phyloP scores from a whole-genome alignment of 2,329 filamentous ascomycete genomes.

The Aspergillus sp. region DNA sequence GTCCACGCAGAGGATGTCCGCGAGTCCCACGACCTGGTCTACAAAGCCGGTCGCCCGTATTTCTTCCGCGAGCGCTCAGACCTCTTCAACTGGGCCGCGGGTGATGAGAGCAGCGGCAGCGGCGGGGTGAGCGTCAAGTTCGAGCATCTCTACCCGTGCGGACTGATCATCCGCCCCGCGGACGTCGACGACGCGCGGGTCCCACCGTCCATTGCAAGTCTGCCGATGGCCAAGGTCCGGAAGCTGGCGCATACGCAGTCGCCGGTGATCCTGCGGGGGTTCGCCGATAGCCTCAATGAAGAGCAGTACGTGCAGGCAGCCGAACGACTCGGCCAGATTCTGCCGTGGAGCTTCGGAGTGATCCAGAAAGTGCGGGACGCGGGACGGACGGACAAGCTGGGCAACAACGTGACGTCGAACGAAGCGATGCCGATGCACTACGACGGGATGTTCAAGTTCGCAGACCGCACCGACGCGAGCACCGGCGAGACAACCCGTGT shows the following conservation, averaged over 20 bases:
- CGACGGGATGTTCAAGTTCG: conserved; percentile 49
- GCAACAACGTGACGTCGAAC: conserved; percentile 46
- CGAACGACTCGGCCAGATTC: conserved; percentile 39
- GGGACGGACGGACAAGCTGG: conserved; percentile 33
- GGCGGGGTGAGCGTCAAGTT: conserved; percentile 27
- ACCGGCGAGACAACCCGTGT: conserved; percentile 34
- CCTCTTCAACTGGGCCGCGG: conserved; percentile 35
- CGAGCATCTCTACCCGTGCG: conserved; percentile 39
- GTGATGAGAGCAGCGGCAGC: too few relatives aligned
- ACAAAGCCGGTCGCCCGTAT: conserved; percentile 38
- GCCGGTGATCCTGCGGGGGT: conserved; percentile 46
- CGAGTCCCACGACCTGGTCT: conserved; percentile 38
- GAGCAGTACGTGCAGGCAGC: conserved; percentile 40
- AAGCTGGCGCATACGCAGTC: conserved; percentile 44
- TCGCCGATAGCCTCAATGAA: conserved; percentile 38
- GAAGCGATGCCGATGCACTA: conserved; percentile 52
- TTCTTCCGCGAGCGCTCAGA: conserved; percentile 44
- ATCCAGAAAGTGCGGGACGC: conserved; percentile 45
- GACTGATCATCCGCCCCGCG: conserved; percentile 14
- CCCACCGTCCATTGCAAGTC: conserved; percentile 12
- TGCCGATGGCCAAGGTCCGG: conserved; percentile 18
- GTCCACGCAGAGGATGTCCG: conserved; percentile 19
- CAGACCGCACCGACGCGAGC: conserved; percentile 27
- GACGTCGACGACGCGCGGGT: conserved; percentile 14
- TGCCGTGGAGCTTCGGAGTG: conserved; percentile 47